These are phyloP conservation scores for Neopestalotiopsis rosae DNA, from an alignment of 2,329 filamentous ascomycete genomes.

Conservation along the genomic window DNA sequence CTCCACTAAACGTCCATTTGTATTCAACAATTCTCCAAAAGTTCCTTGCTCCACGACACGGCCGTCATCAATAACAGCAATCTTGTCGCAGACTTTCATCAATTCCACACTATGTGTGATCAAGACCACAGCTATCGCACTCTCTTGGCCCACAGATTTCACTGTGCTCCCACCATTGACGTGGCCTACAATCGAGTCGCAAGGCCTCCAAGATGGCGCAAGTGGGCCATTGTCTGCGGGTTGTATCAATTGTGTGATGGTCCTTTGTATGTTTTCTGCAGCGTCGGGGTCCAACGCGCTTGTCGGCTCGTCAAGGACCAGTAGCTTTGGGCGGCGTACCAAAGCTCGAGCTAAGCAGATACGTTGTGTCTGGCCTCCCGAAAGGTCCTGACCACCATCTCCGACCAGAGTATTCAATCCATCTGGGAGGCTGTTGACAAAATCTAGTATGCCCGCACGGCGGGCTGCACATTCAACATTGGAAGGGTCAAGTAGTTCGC, in stretches of 20 bases:
- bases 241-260: slow-evolving; percentile 60
- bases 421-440: slow-evolving; percentile 72
- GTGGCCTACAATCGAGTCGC: background rate
- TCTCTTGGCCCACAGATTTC: background rate
- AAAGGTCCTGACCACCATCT: slow-evolving; percentile 75
- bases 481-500: slow-evolving; percentile 49
- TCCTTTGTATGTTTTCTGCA: slow-evolving; percentile 67
- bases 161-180: background rate
- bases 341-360: slow-evolving; percentile 83
- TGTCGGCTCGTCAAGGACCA: slow-evolving; percentile 89
- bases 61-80: slow-evolving; percentile 75
- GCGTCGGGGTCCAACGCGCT: slow-evolving; percentile 76
- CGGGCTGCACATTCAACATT: slow-evolving; percentile 59
- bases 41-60: slow-evolving; percentile 70
- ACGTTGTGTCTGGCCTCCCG: slow-evolving; percentile 83
- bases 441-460: slow-evolving; percentile 74
- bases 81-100: slow-evolving; percentile 79
- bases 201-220: too few species aligned
- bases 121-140: slow-evolving; percentile 71
- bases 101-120: slow-evolving; percentile 85
- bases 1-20: slow-evolving; percentile 51
- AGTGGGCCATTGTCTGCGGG: background rate
- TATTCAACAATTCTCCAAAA: slow-evolving; percentile 64
- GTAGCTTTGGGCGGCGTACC: slow-evolving; percentile 69
- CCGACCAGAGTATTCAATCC: slow-evolving; percentile 78